Base-by-base conservation (phyloP, 331 rosid genomes). In the Quercus tomentella region DNA sequence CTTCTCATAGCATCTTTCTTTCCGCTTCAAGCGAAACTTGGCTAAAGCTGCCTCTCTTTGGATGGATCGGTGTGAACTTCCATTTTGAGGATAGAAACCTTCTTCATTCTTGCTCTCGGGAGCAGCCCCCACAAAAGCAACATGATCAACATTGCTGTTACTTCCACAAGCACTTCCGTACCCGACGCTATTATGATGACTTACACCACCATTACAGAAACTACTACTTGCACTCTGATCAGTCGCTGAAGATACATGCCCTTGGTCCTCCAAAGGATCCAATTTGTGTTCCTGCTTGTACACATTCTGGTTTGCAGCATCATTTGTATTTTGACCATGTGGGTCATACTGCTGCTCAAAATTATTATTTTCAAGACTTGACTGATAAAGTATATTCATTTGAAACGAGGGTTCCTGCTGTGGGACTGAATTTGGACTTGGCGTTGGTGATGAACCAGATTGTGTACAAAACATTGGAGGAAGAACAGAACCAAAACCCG, bases 1-100 rank as follows among this genome's bases (percentile, higher is more conserved):
- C 88, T 96, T 96, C 61, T 93, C 98, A 17, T 82, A 96, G 87
- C 99, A 96, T 86, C 98, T 88, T 82, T 93, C 98, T 88, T 96
- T 96, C 75, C 99, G 77, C 83, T 96, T 93, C 92, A 92, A 66
- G 26, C 99, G 93, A 71, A 96, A 96, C 87, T 96, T 96, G 76
- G 85, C 88, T 31, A 96, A 88, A 72, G 98, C 98, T 30, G 91
- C 97, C 86, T 93, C 98, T 86, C 99, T 89, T 74, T 60, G 95
- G n/a, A 81, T 84, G 33, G 92, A 86, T 22, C 93, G 89, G 78
- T 89, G 72, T 55, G 91, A 68, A 80, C 81, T 84, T 66, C 81
- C 89, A n/a, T 71, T 78, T 49, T 76, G 89, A 72, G 79, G 55
- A 69, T 80, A 70, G 76, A 81, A 56, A 60, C 72, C 73, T 69